Conservation (phyloP, 2,329 filamentous ascomycete genomes). For the Aspergillus sp. region DNA sequence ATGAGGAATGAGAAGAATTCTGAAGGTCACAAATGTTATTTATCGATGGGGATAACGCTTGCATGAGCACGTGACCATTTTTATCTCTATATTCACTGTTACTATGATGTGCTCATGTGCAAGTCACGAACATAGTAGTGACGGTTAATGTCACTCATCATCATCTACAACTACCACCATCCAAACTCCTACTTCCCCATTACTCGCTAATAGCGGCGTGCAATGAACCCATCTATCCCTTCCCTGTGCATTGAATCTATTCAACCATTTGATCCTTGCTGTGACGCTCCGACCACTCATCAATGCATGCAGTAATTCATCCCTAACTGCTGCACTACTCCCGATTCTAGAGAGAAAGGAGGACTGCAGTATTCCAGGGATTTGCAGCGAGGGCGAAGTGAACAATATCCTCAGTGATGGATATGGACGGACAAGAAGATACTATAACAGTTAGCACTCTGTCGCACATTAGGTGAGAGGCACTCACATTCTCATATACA, state of each 20-base stretch:
- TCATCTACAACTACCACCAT: slow-evolving; percentile 71
- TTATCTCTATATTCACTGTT: too few relatives aligned
- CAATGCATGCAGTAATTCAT: slow-evolving; percentile 61
- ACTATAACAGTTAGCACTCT: slow-evolving; percentile 26
- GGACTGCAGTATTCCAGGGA: slow-evolving; percentile 67
- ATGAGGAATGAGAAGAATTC: not conserved
- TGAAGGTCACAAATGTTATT: not conserved
- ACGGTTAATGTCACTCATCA: slow-evolving; percentile 50
- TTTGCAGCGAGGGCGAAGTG: slow-evolving; percentile 66
- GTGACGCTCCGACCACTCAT: slow-evolving; percentile 70
- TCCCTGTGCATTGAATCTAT: slow-evolving; percentile 56
- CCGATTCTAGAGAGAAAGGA: slow-evolving; percentile 50
- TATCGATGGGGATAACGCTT: too few relatives aligned
- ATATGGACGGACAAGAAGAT: slow-evolving; percentile 56
- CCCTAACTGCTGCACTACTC: slow-evolving; percentile 54
- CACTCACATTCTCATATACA: slow-evolving; percentile 60
- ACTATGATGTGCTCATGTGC: too few relatives aligned
- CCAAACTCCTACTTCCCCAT: slow-evolving; percentile 73
- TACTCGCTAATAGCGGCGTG: slow-evolving; percentile 68
- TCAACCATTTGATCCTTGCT: slow-evolving; percentile 72
- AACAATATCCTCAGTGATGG: slow-evolving; percentile 69
- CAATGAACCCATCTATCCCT: slow-evolving; percentile 75
- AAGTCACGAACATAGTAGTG: not conserved
- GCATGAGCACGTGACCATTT: too few relatives aligned
- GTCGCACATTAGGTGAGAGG: too few relatives aligned